These are phyloP conservation scores for Gentiana straminea DNA, from an alignment of 257 asterid species.

Conservation along the genomic window DNA sequence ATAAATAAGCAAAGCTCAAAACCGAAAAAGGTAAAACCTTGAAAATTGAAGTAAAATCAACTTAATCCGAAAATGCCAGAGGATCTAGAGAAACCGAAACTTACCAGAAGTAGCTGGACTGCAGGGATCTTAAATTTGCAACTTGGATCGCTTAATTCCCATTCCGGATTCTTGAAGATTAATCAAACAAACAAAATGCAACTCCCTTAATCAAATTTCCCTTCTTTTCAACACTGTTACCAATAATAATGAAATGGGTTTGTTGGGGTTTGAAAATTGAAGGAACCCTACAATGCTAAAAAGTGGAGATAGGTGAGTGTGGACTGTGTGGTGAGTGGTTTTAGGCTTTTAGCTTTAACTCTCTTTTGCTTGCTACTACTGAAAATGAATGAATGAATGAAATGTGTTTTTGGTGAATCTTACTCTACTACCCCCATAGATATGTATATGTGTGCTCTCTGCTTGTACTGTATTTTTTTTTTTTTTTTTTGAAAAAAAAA, in stretches of 20 bases:
- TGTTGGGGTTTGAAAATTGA: slow-evolving; percentile 10
- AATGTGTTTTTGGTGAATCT: not conserved
- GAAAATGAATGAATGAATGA: slow-evolving; percentile 7
- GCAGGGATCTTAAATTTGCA: slow-evolving; percentile 40
- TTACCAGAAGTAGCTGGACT: slow-evolving; percentile 28
- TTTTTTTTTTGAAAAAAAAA: not conserved
- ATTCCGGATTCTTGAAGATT: not conserved
- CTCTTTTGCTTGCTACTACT: slow-evolving; percentile 1
- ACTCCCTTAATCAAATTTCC: too few relatives aligned
- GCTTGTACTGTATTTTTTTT: not conserved
- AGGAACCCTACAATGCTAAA: slow-evolving; percentile 18
- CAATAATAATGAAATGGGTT: not conserved
- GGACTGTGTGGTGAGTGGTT: not conserved
- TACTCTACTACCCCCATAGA: slow-evolving; percentile 2
- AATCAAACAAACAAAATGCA: too few relatives aligned
- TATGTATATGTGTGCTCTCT: slow-evolving; percentile 6
- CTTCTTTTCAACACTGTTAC: too few relatives aligned
- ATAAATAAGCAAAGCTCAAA: not conserved
- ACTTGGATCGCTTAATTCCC: slow-evolving; percentile 36
- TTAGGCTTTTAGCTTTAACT: slow-evolving; percentile 22
- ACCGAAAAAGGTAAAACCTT: slow-evolving; percentile 6
- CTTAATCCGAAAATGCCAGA: slow-evolving; percentile 1
- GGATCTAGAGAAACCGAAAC: slow-evolving; percentile 29
- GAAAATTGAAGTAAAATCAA: slow-evolving; percentile 2
- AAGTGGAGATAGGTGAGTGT: not conserved